Base-by-base conservation (phyloP, 768 basidiomycete species). In the Amanita rubescens region DNA sequence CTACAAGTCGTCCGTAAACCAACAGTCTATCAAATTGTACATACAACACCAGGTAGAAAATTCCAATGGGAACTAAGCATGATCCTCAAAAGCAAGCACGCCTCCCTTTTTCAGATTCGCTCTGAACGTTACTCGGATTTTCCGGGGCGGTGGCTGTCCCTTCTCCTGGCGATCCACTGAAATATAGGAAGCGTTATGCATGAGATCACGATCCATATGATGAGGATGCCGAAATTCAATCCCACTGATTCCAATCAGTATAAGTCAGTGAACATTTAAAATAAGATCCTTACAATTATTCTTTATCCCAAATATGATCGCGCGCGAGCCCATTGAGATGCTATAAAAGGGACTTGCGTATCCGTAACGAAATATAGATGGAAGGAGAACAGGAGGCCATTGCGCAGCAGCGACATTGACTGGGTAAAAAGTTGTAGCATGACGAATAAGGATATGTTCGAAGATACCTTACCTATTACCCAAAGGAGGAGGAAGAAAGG, bases 301-400 rank as follows among this genome's bases (percentile, higher is more conserved):
- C 62, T 77, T 78, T 1, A 81, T 84, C 37, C 74, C 64, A 57
- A 86, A 86, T 22, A 85, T 60, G 53, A 87, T 68, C 22, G 76
- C 68, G 17, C 85, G 72, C 10, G 77, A 71, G 1, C 81, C 75
- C 22, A 67, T 62, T 7, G 77, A 73, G n/a, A 84, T 69, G 59
- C 82, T 82, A 63, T 81, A 84, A 61, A 86, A 83, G 0, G 84
- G 85, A 61, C 71, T 73, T 1, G 74, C 82, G 59, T 79, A 80
- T 3, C 82, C 85, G 58, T 84, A 84, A 42, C 72, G 73, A 66
- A 74, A 84, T 53, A 84, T 49, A 35, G 58, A 59, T 1, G 82
- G 81, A 14, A 82, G 67, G 2, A 79, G 64, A 46, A 76, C 73
- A 39, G 81, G 71, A 2, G 83, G 83, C 61, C 76, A 76, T 37